These are phyloP conservation scores for Kodamaea sp. DNA, from an alignment of 1,139 yeast genomes.

Conservation along the genomic window DNA sequence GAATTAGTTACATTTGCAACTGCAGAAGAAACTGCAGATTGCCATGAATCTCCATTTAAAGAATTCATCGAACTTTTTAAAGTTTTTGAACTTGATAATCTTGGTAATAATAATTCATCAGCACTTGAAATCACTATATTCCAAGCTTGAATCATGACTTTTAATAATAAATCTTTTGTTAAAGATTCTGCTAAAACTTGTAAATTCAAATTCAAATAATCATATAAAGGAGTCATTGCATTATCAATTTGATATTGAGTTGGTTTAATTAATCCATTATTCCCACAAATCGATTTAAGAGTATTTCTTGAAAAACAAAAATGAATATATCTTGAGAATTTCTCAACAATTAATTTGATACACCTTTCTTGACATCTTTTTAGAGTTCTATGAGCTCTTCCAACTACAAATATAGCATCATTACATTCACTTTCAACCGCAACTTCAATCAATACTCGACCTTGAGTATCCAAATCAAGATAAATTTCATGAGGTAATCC, in stretches of 20 bases:
- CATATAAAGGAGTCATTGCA: constrained; percentile 71
- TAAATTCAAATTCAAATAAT: constrained; percentile 68
- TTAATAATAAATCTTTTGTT: constrained; percentile 54
- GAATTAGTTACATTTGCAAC: constrained; percentile 47
- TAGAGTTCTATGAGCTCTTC: constrained; percentile 67
- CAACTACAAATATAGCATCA: constrained; percentile 77
- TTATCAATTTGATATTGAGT: constrained; percentile 57
- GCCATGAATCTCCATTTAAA: constrained; percentile 31
- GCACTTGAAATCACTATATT: constrained; percentile 58
- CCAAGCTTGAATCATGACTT: constrained; percentile 81
- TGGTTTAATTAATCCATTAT: constrained; percentile 42
- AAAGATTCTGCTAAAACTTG: constrained; percentile 62
- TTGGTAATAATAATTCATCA: constrained; percentile 68
- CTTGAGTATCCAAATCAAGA: constrained; percentile 66
- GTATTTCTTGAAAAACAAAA: constrained; percentile 42
- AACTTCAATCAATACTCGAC: constrained; percentile 58
- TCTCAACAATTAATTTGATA: constrained; percentile 63
- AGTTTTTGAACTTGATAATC: constrained; percentile 56
- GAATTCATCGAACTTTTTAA: constrained; percentile 14
- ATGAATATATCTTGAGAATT: constrained; percentile 44
- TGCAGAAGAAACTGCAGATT: constrained; percentile 46
- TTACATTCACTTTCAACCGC: constrained; percentile 75
- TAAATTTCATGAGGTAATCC: constrained; percentile 63
- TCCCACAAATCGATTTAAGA: constrained; percentile 53
- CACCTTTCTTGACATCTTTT: constrained; percentile 61